Percentiles rank a stretch among this genome's conserved stretches.
phyloP scores from a whole-genome alignment of 2,329 filamentous ascomycete genomes.

The Colletotrichum sp. region DNA sequence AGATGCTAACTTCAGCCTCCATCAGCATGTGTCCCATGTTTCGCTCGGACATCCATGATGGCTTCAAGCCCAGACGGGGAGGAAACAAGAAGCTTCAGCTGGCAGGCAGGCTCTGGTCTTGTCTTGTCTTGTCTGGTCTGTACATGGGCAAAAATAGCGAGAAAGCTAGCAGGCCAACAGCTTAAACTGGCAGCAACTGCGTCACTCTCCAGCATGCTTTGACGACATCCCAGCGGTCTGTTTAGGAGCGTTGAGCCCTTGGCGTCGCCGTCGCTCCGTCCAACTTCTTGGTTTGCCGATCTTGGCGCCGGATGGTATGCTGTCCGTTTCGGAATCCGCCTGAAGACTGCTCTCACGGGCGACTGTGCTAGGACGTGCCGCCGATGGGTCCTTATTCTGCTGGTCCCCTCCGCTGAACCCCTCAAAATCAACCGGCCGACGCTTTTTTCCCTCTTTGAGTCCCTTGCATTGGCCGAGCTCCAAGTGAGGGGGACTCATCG shows the following conservation, averaged over 20 bases:
- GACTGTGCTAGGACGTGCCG: not conserved
- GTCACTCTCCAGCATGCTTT: constrained; percentile 1
- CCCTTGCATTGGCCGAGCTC: not conserved
- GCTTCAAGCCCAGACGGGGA: not conserved
- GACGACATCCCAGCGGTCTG: not conserved
- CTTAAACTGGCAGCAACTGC: not conserved
- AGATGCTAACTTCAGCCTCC: constrained; percentile 10
- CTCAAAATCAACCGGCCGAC: not conserved
- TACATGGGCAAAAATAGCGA: not conserved
- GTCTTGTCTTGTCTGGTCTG: not conserved
- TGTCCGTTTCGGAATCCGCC: constrained; percentile 6
- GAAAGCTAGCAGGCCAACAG: not conserved
- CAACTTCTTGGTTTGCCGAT: constrained; percentile 17
- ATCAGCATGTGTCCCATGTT: constrained; percentile 9
- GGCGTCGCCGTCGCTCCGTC: constrained; percentile 7
- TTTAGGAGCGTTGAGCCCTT: constrained; percentile 3
- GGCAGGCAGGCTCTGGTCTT: not conserved
- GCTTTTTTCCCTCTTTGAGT: not conserved
- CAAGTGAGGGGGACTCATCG: not conserved
- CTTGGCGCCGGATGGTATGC: constrained; percentile 13
- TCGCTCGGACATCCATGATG: constrained; percentile 10
- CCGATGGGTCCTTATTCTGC: not conserved
- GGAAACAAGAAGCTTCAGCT: not conserved
- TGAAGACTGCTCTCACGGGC: not conserved
- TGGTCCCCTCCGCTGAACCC: not conserved